Percentiles rank a stretch among this genome's conserved stretches.
phyloP scores from a whole-genome alignment of 176 grass and related monocot genomes.

The Aegilops bicornis region DNA sequence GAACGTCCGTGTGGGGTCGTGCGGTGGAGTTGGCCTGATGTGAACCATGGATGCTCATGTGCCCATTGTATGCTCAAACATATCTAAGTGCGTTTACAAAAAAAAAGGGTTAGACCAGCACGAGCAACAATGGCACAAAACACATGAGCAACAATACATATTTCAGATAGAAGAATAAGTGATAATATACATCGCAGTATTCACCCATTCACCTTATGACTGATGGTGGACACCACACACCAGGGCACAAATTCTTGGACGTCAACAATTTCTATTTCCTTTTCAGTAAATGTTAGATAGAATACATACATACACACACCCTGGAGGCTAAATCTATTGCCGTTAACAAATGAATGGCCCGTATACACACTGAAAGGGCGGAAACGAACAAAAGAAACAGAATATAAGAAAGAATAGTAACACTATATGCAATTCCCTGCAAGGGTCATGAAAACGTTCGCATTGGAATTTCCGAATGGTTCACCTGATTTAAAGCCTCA shows the following conservation, averaged over 20 bases:
- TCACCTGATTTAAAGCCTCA: constrained; percentile 36
- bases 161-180: not conserved
- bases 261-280: constrained; percentile 35
- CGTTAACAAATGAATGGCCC: constrained; percentile 46
- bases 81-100: not conserved
- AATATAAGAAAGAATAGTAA: constrained; percentile 1
- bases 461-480: constrained; percentile 54
- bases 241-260: not conserved
- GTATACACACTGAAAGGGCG: constrained; percentile 48
- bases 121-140: not conserved
- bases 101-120: not conserved
- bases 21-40: not conserved
- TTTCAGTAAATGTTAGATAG: constrained; percentile 33
- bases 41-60: not conserved
- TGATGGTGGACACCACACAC: not conserved
- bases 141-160: not conserved
- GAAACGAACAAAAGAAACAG: not conserved
- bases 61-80: not conserved
- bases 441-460: constrained; percentile 40
- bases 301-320: constrained; percentile 32
- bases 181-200: constrained; percentile 10
- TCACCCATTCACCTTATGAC: constrained; percentile 12
- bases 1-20: too few relatives aligned
- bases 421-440: constrained; percentile 25
- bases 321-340: constrained; percentile 37